Evolutionary conservation across 805 yeast genomes (phyloP).

Genomic region (Citeromyces nyonsensis): DNA sequence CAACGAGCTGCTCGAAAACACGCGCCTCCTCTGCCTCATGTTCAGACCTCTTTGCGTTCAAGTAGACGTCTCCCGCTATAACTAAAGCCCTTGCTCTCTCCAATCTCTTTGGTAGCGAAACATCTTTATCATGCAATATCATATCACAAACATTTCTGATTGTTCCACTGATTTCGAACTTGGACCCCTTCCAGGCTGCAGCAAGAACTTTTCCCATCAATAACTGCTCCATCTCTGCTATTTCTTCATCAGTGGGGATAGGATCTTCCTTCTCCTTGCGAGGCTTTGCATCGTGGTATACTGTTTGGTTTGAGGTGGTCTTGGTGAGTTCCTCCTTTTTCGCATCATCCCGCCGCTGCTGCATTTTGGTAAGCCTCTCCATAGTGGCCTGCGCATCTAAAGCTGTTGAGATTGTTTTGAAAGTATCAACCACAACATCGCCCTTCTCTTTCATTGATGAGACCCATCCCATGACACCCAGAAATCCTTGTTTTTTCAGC

Average conservation of each 20-base stretch:
- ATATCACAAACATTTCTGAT: conserved; percentile 70
- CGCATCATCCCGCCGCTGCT: conserved; percentile 26
- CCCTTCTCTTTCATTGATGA: conserved; percentile 78
- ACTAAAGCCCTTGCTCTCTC: conserved; percentile 71
- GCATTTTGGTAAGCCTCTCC: conserved; percentile 62
- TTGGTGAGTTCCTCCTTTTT: conserved; percentile 4
- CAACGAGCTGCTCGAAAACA: conserved; percentile 83
- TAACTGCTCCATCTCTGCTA: conserved; percentile 63
- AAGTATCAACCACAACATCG: conserved; percentile 68
- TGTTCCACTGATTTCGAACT: conserved; percentile 72
- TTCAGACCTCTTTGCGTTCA: conserved; percentile 50
- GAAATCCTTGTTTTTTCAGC: conserved; percentile 60
- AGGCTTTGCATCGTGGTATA: conserved; percentile 6
- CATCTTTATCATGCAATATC: conserved; percentile 53
- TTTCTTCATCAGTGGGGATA: conserved; percentile 34
- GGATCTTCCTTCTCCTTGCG: conserved; percentile 4
- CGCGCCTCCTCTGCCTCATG: conserved; percentile 90
- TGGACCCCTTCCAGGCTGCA: conserved; percentile 91
- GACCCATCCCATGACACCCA: conserved; percentile 78
- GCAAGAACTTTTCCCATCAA: conserved; percentile 83
- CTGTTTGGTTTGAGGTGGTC: too few relatives aligned
- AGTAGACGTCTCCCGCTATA: conserved; percentile 57
- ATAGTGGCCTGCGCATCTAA: conserved; percentile 73
- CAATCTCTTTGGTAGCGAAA: conserved; percentile 44
- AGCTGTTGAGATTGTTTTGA: conserved; percentile 68